Evolutionary conservation across 306 rosid genomes (phyloP).

Genomic region (Dalbergia cultrata): DNA sequence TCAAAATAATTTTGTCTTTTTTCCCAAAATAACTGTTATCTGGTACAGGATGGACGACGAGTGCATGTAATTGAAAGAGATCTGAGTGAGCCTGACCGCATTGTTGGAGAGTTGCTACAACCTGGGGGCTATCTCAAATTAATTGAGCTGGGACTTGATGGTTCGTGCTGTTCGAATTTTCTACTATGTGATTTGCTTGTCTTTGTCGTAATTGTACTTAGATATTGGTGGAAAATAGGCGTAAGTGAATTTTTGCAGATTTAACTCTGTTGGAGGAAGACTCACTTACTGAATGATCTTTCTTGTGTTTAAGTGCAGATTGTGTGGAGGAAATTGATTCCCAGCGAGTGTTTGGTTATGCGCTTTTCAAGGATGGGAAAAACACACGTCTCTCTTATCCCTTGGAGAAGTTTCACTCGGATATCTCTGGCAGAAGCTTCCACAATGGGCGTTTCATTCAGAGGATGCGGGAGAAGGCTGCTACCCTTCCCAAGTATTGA

Average conservation of each 20-base stretch:
- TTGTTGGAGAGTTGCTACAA: slow-evolving; percentile 95
- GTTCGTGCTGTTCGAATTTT: slow-evolving; percentile 46
- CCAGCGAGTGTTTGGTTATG: slow-evolving; percentile 89
- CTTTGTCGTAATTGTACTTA: slow-evolving; percentile 10
- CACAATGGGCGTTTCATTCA: slow-evolving; percentile 99
- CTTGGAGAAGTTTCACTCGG: slow-evolving; percentile 89
- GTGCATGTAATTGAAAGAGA: slow-evolving; percentile 94
- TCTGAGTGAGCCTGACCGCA: slow-evolving; percentile 90
- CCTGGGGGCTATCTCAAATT: slow-evolving; percentile 98
- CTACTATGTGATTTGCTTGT: neutral
- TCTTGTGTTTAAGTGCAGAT: slow-evolving; percentile 62
- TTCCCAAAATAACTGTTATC: slow-evolving; percentile 3
- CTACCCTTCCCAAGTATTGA: slow-evolving; percentile 81
- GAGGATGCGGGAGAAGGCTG: slow-evolving; percentile 93
- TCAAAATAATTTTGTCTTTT: too few relatives aligned
- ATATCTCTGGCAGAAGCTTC: slow-evolving; percentile 94
- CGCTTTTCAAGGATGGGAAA: slow-evolving; percentile 95
- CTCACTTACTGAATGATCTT: slow-evolving; percentile 16
- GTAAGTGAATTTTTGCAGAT: neutral
- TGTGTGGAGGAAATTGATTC: slow-evolving; percentile 90
- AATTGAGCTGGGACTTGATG: slow-evolving; percentile 93
- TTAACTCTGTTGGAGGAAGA: slow-evolving; percentile 2
- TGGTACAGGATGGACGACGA: slow-evolving; percentile 85
- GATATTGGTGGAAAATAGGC: neutral
- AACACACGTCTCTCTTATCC: slow-evolving; percentile 88